phyloP scores from a whole-genome alignment of 1,139 yeast genomes.

The Blastobotrys buckinghamii region DNA sequence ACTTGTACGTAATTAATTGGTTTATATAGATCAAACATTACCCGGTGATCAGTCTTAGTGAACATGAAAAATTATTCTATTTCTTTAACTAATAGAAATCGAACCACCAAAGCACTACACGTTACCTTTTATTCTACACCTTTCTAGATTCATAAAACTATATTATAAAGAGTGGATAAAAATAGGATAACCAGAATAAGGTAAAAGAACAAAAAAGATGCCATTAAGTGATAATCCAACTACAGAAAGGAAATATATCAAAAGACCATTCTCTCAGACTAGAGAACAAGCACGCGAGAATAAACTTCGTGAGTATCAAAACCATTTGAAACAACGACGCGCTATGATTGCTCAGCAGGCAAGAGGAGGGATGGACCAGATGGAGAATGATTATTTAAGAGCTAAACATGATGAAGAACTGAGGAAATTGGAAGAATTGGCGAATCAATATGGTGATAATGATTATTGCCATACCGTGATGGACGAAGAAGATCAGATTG shows the following conservation, averaged over 20 bases:
- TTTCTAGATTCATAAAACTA: too few species aligned
- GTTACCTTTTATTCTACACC: too few species aligned
- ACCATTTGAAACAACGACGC: constrained; percentile 15
- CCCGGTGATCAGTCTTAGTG: too few species aligned
- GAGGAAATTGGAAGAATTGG: constrained; percentile 11
- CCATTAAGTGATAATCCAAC: constrained; percentile 9
- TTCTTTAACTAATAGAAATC: too few species aligned
- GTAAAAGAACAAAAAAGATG: too few species aligned
- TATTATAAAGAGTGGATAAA: too few species aligned
- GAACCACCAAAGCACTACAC: too few species aligned
- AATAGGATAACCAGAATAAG: too few species aligned
- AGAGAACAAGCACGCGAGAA: constrained; percentile 9
- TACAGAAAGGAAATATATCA: neutral
- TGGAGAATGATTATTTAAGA: constrained; percentile 16
- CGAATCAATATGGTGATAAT: constrained; percentile 7
- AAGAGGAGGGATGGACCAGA: constrained; percentile 19
- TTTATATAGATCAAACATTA: too few species aligned
- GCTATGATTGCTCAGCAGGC: constrained; percentile 15
- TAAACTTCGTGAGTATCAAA: constrained; percentile 10
- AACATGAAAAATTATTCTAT: too few species aligned
- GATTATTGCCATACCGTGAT: constrained; percentile 12
- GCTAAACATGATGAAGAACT: constrained; percentile 20
- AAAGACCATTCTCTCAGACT: constrained; percentile 2
- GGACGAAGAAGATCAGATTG: constrained; percentile 18
- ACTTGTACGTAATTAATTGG: too few species aligned